Base-by-base conservation (phyloP, 1,284 basidiomycete species). In the Apiotrichum montevideense region DNA sequence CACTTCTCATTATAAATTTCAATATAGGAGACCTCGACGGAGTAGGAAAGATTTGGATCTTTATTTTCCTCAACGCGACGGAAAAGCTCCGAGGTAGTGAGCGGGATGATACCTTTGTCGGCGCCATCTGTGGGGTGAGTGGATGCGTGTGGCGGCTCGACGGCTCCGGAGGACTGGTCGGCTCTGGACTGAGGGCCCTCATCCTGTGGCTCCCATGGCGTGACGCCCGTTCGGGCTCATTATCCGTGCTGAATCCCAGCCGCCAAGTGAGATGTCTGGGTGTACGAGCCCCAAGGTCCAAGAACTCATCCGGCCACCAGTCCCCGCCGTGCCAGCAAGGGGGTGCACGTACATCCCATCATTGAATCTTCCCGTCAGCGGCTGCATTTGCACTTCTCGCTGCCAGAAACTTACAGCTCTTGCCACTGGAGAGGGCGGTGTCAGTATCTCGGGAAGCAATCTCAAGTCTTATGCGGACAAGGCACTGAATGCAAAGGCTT, bases 21-120 rank as follows among this genome's bases (percentile, higher is more conserved):
- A 62, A 98, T 98, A 73, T 97, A 98, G 8, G 94, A 98, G 21
- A 97, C 95, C 78, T 98, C 93, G 47, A 97, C 93, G 4, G 86
- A 87, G 72, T 94, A 93, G 57, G 80, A 83, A 56, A 93, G 72
- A 67, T 87, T 85, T 4, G 85, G 75, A 67, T 95, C 88, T 49
- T 70, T 73, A 78, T 88, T 88, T 43, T 81, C 73, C 46, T 82
- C 82, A 47, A 95, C 88, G 61, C 93, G 85, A 58, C 84, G 81
- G 76, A 98, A 98, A 33, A 98, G 81, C 71, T 95, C 91, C 49
- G 84, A 87, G 70, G 93, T 98, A 40, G 93, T 97, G 50, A 97
- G 83, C 15, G 95, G 95, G 61, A 97, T 98, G 70, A 98, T 94
- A 55, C 95, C 95, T 78, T 96, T 96, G 81, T 97, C 96, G 52